Conservation (phyloP, 306 rosid species). For the Begonia peltatifolia region DNA sequence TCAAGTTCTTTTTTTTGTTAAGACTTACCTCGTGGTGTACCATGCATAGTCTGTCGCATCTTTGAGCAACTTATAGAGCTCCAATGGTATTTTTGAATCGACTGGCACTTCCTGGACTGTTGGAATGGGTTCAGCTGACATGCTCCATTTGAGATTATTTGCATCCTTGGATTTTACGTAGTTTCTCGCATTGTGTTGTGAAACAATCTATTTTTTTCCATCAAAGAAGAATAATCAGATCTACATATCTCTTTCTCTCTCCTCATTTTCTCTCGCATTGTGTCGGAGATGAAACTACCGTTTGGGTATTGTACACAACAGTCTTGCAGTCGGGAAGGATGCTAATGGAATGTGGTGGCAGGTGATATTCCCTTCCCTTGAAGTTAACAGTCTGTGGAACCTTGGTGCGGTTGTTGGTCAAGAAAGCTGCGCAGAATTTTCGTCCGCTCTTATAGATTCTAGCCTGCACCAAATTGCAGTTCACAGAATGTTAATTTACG, state of each 20-base stretch:
- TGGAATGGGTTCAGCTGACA: conserved; percentile 40
- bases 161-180: conserved; percentile 18
- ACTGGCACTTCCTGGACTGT: conserved; percentile 13
- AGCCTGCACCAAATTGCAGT: conserved; percentile 20
- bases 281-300: conserved; percentile 15
- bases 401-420: conserved; percentile 50
- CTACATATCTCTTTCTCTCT: no score
- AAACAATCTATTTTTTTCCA: conserved; percentile 27
- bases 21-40: conserved; percentile 56
- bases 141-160: conserved; percentile 49
- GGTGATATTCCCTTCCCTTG: conserved; percentile 28
- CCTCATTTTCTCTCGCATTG: no score
- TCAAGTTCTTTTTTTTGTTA: background rate
- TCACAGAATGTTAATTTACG: no score
- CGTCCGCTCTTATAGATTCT: conserved; percentile 37
- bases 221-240: no score
- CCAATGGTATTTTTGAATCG: conserved; percentile 16
- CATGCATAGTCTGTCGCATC: conserved; percentile 76
- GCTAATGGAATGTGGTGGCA: conserved; percentile 68
- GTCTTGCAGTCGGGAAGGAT: conserved; percentile 87
- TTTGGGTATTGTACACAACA: conserved; percentile 51
- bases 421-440: conserved; percentile 54
- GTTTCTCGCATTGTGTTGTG: conserved; percentile 70
- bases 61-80: conserved; percentile 60
- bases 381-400: conserved; percentile 23